A percentile compares a stretch with the other conserved stretches of the same genome.
These are phyloP conservation scores for Trichomonas vaginalis DNA, from an alignment of 208 protist genomes.

Conservation along the genomic window DNA sequence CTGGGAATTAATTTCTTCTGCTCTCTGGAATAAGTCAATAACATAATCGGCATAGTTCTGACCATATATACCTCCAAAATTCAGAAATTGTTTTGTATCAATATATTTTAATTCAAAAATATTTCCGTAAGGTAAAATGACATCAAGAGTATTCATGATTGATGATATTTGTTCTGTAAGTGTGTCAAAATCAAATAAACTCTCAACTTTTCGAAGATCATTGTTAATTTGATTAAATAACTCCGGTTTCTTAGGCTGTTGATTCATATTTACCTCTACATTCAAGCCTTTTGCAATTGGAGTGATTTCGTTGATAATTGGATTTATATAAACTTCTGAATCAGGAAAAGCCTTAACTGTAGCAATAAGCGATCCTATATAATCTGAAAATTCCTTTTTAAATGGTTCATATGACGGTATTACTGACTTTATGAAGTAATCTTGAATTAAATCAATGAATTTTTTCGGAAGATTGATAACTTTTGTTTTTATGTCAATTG, in stretches of 20 bases:
- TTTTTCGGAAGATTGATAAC: not conserved
- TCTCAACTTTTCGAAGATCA: not conserved
- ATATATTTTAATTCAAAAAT: not conserved
- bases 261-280: not conserved
- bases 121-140: not conserved
- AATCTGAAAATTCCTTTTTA: not conserved
- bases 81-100: not conserved
- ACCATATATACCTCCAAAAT: not conserved
- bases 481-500: not conserved
- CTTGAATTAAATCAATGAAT: not conserved
- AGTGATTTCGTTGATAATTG: not conserved
- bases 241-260: not conserved
- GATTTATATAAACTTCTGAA: not conserved
- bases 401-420: not conserved
- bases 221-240: not conserved
- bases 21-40: not conserved
- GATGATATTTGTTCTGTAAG: not conserved
- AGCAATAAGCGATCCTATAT: not conserved
- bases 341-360: not conserved
- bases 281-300: not conserved
- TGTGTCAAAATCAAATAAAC: not conserved
- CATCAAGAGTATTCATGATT: not conserved
- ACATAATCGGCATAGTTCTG: not conserved
- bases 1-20: not conserved
- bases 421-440: not conserved